Percentiles rank a stretch among this genome's conserved stretches.
Conservation (phyloP, 1,139 yeast genomes). For the Lodderomyces parapsilosis region DNA sequence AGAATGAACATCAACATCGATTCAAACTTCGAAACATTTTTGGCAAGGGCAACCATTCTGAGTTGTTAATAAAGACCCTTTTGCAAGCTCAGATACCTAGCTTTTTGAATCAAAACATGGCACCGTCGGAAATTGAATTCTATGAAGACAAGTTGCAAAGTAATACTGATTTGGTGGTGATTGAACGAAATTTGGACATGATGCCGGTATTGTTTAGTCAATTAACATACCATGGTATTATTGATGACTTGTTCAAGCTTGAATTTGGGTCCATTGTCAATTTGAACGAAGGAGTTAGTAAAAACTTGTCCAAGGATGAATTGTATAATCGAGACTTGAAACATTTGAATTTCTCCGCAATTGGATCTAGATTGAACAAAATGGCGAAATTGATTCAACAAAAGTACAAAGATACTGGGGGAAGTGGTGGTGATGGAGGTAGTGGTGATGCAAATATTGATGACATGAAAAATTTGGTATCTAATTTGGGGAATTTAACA, state of each 20-base stretch:
- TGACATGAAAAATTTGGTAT: conserved; percentile 72
- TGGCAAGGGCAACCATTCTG: conserved; percentile 41
- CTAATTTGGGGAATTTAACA: conserved; percentile 66
- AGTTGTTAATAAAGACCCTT: conserved; percentile 28
- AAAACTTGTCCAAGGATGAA: conserved; percentile 25
- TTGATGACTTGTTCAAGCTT: conserved; percentile 66
- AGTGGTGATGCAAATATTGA: conserved; percentile 46
- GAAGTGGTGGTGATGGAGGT: conserved; percentile 22
- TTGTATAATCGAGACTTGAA: conserved; percentile 45
- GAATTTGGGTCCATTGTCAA: conserved; percentile 43
- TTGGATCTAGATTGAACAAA: conserved; percentile 70
- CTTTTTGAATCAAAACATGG: conserved; percentile 27
- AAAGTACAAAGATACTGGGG: conserved; percentile 49
- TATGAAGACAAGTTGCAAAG: conserved; percentile 35
- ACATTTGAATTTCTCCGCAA: conserved; percentile 73
- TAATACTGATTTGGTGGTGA: conserved; percentile 62
- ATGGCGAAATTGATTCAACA: conserved; percentile 71
- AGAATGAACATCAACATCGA: conserved; percentile 12
- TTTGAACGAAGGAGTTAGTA: conserved; percentile 18
- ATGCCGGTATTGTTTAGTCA: conserved; percentile 73
- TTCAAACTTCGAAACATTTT: conserved; percentile 37
- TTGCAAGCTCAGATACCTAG: conserved; percentile 28
- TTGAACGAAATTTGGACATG: conserved; percentile 77
- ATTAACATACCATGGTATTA: conserved; percentile 76
- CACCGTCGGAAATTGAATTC: conserved; percentile 37